Evolutionary conservation across 2,329 filamentous ascomycete species (phyloP).

Genomic region (Trichoderma asperellum): DNA sequence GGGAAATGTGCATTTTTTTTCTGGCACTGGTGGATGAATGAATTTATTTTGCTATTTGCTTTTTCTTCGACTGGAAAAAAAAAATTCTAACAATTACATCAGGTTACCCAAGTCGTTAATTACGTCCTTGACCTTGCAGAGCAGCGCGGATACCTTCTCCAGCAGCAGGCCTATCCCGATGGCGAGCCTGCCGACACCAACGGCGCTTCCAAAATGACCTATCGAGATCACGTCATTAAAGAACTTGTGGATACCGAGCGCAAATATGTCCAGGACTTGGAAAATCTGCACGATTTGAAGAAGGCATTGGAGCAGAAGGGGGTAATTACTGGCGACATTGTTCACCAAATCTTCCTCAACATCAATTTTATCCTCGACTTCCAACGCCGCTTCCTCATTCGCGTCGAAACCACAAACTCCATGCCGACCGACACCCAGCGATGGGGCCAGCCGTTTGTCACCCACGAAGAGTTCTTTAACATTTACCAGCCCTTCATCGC

Average conservation of each 20-base stretch:
- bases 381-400: constrained; percentile 90
- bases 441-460: constrained; percentile 91
- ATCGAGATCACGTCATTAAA: constrained; percentile 84
- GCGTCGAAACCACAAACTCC: constrained; percentile 93
- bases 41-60: no score
- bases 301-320: constrained; percentile 86
- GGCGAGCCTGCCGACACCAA: constrained; percentile 50
- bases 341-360: constrained; percentile 96
- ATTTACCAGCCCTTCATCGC: constrained; percentile 98
- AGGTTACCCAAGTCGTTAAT: constrained; percentile 88
- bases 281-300: constrained; percentile 91
- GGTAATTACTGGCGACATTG: constrained; percentile 82
- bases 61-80: not conserved
- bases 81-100: not conserved
- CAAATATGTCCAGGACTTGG: constrained; percentile 96
- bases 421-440: constrained; percentile 76
- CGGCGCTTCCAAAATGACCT: constrained; percentile 69
- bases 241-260: constrained; percentile 94
- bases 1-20: not conserved
- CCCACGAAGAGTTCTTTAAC: constrained; percentile 83
- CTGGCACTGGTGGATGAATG: not conserved
- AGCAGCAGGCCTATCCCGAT: constrained; percentile 61
- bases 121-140: constrained; percentile 86
- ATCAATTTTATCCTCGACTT: constrained; percentile 94
- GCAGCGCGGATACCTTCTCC: constrained; percentile 71